Evolutionary conservation across 192 early-diverging fungal genomes (phyloP).

Genomic region (Glomus cerebriforme): DNA sequence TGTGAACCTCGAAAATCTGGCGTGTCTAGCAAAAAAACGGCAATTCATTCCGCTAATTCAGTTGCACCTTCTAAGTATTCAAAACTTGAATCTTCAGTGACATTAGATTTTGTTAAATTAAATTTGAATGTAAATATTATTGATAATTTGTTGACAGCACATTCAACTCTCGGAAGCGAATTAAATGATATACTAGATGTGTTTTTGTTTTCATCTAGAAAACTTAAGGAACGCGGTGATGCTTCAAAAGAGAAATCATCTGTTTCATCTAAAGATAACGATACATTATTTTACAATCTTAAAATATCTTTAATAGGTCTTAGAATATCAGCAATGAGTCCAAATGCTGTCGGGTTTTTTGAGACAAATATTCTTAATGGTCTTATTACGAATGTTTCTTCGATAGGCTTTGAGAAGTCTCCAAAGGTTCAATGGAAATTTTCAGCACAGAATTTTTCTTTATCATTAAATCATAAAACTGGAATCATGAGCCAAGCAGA

Average conservation of each 20-base stretch:
- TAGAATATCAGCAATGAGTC: constrained; percentile 61
- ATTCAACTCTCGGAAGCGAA: constrained; percentile 73
- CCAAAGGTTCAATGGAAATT: constrained; percentile 53
- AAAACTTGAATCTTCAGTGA: constrained; percentile 53
- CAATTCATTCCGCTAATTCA: constrained; percentile 23
- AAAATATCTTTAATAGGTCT: constrained; percentile 63
- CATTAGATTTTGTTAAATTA: constrained; percentile 56
- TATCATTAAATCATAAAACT: constrained; percentile 57
- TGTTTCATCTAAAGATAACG: not conserved
- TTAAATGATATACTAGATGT: constrained; percentile 74
- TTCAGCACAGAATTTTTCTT: constrained; percentile 54
- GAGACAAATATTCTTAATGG: constrained; percentile 64
- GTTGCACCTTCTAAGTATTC: constrained; percentile 34
- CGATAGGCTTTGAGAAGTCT: not conserved
- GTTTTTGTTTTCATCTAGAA: constrained; percentile 51
- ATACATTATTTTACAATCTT: constrained; percentile 47
- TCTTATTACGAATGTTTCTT: constrained; percentile 54
- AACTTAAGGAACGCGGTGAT: constrained; percentile 21
- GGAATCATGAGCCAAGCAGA: constrained; percentile 34
- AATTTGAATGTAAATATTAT: constrained; percentile 66
- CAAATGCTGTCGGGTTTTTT: constrained; percentile 56
- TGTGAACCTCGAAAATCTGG: constrained; percentile 38
- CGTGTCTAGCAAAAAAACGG: constrained; percentile 25
- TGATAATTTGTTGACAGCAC: constrained; percentile 78
- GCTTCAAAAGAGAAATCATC: not conserved